These are phyloP conservation scores for Linnemannia hyalina DNA, from an alignment of 192 early-diverging fungal species.

Conservation along the genomic window DNA sequence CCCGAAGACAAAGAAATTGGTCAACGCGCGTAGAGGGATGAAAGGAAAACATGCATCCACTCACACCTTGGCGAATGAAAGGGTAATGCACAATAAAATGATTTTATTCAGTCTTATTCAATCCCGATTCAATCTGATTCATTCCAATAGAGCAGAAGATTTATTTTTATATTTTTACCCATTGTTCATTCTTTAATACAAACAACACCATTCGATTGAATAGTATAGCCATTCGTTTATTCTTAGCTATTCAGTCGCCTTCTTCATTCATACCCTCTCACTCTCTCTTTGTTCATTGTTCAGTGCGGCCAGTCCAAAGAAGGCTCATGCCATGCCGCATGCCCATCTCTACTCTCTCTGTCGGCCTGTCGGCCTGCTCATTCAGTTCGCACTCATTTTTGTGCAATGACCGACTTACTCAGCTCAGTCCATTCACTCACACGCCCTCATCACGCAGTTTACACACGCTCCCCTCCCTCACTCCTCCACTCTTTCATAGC, in stretches of 20 bases:
- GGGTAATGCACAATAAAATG: too few relatives aligned
- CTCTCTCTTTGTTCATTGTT: background rate
- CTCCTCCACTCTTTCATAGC: background rate
- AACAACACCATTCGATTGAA: background rate
- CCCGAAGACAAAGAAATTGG: background rate
- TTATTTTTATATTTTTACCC: constrained; percentile 18
- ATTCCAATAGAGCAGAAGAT: background rate
- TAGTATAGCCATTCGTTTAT: background rate
- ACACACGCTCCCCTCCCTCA: background rate
- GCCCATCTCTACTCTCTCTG: background rate
- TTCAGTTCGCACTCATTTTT: background rate
- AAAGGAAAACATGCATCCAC: background rate
- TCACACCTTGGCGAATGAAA: background rate
- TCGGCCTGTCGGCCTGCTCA: background rate
- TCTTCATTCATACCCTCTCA: background rate
- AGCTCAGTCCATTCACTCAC: background rate
- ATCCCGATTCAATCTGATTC: background rate
- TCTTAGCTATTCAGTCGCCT: background rate
- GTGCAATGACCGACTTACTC: background rate
- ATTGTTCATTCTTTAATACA: background rate
- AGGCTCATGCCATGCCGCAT: background rate
- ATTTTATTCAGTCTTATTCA: background rate
- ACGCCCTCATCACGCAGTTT: background rate
- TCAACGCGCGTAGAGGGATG: background rate
- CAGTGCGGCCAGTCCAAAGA: background rate